Conservation (phyloP, 495 filamentous ascomycete genomes). For the Aspergillus coremiiformis region DNA sequence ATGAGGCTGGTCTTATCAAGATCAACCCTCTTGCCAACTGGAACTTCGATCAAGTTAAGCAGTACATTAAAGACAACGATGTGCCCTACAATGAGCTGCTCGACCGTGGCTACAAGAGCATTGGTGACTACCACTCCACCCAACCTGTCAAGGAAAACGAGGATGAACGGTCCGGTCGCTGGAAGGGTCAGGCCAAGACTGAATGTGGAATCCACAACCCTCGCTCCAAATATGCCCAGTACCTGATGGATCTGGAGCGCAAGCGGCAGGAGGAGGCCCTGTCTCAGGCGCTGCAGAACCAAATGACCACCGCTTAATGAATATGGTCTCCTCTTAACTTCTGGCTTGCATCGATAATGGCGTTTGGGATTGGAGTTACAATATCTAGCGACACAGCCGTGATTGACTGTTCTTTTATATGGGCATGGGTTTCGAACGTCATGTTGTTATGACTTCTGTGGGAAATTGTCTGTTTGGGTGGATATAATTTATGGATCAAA, state of each 20-base stretch:
- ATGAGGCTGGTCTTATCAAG: conserved; percentile 90
- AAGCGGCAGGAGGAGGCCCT: conserved; percentile 61
- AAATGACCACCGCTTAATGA: conserved; percentile 28
- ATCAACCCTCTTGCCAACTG: conserved; percentile 98
- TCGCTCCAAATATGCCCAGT: conserved; percentile 83
- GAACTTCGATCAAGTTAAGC: conserved; percentile 82
- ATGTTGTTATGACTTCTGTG: conserved; percentile 13
- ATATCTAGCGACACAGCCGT: conserved; percentile 16
- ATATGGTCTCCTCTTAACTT: conserved; percentile 5
- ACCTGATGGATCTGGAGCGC: conserved; percentile 62
- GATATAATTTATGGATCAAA: conserved; percentile 6
- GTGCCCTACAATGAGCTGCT: conserved; percentile 92
- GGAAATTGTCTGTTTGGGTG: conserved; percentile 1
- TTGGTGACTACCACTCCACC: conserved; percentile 97
- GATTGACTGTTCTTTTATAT: conserved; percentile 7
- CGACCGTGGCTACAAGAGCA: conserved; percentile 88
- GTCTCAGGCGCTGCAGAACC: conserved; percentile 36
- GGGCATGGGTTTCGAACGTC: conserved; percentile 3
- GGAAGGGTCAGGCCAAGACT: conserved; percentile 91
- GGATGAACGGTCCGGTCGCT: conserved; percentile 93
- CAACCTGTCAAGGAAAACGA: conserved; percentile 83
- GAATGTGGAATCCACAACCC: conserved; percentile 99
- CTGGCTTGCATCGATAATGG: conserved; percentile 16
- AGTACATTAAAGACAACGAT: conserved; percentile 74
- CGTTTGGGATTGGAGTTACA: conserved; percentile 13